Conservation (phyloP, 371 early-diverging fungal genomes). For the Haplosporangium sp. region DNA sequence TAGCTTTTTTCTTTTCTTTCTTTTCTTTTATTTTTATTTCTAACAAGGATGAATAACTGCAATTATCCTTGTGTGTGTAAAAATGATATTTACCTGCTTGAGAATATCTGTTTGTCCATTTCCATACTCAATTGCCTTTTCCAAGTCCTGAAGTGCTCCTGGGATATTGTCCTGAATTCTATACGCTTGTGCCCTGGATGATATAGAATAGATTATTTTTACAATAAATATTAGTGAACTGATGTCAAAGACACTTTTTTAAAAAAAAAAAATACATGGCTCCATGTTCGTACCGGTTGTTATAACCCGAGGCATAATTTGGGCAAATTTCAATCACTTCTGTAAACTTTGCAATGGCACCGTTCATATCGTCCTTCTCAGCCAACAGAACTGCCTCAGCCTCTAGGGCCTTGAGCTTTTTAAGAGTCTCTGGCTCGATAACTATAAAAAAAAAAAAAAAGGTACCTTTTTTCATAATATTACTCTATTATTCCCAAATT, state of each 20-base stretch:
- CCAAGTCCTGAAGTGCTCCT: constrained; percentile 75
- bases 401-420: constrained; percentile 42
- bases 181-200: constrained; percentile 79
- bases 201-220: not conserved
- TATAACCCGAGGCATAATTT: constrained; percentile 84
- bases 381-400: constrained; percentile 50
- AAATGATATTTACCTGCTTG: constrained; percentile 63
- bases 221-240: not conserved
- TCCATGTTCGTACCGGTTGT: constrained; percentile 73
- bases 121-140: constrained; percentile 75
- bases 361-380: constrained; percentile 45
- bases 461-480: not conserved
- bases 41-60: not conserved
- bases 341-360: constrained; percentile 52
- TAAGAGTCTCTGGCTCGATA: constrained; percentile 46
- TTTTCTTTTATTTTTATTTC: too few relatives aligned
- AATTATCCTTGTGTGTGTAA: not conserved
- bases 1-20: too few relatives aligned
- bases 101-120: constrained; percentile 73
- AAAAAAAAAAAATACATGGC: not conserved
- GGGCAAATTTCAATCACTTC: constrained; percentile 69
- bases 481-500: not conserved
- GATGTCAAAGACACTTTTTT: not conserved
- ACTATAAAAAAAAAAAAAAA: constrained; percentile 1
- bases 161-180: constrained; percentile 70